Evolutionary conservation across 495 filamentous ascomycete species (phyloP).

Genomic region (Podospora pseudopauciseta): DNA sequence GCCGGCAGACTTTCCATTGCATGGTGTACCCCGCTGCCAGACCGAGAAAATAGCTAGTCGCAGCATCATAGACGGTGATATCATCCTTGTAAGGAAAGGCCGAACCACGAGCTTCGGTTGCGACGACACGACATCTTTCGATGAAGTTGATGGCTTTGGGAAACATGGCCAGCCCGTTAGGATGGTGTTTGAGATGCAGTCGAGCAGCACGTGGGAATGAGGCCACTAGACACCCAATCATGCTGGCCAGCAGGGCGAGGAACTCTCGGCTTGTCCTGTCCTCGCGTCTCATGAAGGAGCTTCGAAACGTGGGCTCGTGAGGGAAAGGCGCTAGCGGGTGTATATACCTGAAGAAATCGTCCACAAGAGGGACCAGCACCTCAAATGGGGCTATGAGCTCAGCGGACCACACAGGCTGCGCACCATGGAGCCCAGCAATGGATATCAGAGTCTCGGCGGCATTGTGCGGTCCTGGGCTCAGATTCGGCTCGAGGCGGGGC

Average conservation of each 20-base stretch:
- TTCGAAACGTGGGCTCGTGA: conserved; percentile 79
- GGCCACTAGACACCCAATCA: conserved; percentile 72
- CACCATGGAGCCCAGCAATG: conserved; percentile 30
- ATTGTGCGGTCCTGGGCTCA: conserved; percentile 39
- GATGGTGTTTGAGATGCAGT: conserved; percentile 62
- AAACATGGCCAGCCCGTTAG: conserved; percentile 50
- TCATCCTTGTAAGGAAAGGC: conserved; percentile 62
- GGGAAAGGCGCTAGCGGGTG: conserved; percentile 83
- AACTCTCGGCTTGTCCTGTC: conserved; percentile 67
- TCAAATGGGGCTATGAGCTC: conserved; percentile 72
- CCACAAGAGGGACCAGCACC: conserved; percentile 64
- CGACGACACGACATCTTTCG: conserved; percentile 68
- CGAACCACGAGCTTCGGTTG: conserved; percentile 65
- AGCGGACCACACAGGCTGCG: conserved; percentile 45
- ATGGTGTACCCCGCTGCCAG: conserved; percentile 67
- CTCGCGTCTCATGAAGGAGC: conserved; percentile 64
- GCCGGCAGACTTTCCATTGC: conserved; percentile 60
- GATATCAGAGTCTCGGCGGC: conserved; percentile 48
- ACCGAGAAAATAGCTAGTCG: conserved; percentile 79
- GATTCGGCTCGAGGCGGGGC: conserved; percentile 50
- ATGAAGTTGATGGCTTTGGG: conserved; percentile 70
- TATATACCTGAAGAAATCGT: conserved; percentile 89
- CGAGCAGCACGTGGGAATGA: conserved; percentile 78
- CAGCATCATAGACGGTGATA: conserved; percentile 73
- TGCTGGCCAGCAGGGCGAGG: conserved; percentile 72